Evolutionary conservation across 805 yeast species (phyloP).

Genomic region (Aciculoconidium aculeatum): DNA sequence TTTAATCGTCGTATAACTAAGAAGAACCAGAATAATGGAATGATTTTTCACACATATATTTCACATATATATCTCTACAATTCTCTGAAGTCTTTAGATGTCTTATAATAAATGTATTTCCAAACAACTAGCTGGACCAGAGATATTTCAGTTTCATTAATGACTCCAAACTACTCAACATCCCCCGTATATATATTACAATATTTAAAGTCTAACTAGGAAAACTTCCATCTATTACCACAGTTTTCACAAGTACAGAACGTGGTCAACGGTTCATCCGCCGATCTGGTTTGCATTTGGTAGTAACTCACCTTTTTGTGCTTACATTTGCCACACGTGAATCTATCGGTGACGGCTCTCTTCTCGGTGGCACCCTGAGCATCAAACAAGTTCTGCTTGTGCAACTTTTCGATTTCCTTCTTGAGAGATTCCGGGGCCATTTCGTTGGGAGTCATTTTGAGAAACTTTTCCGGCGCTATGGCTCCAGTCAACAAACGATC

Average conservation of each 20-base stretch:
- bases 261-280: slow-evolving; percentile 97
- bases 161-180: too few relatives aligned
- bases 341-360: slow-evolving; percentile 93
- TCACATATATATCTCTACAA: too few relatives aligned
- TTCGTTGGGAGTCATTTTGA: slow-evolving; percentile 85
- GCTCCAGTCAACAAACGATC: slow-evolving; percentile 61
- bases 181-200: not conserved
- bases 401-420: slow-evolving; percentile 77
- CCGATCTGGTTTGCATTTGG: slow-evolving; percentile 97
- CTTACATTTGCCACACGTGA: slow-evolving; percentile 96
- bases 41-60: too few relatives aligned
- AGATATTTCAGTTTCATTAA: too few relatives aligned
- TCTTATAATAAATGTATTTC: too few relatives aligned
- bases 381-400: slow-evolving; percentile 84
- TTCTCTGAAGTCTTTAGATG: too few relatives aligned
- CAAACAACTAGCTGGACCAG: too few relatives aligned
- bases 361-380: slow-evolving; percentile 97
- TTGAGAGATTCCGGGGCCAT: slow-evolving; percentile 91
- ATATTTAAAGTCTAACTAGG: too few relatives aligned
- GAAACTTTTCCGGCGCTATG: slow-evolving; percentile 58
- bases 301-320: slow-evolving; percentile 94
- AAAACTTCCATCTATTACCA: slow-evolving; percentile 97
- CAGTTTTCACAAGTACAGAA: slow-evolving; percentile 97
- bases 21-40: too few relatives aligned
- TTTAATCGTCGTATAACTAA: too few relatives aligned